Evolutionary conservation across 2,329 filamentous ascomycete genomes (phyloP), one percentile per base, ranked within the genome.

Genomic region (Drechslerella coelobrocha): DNA sequence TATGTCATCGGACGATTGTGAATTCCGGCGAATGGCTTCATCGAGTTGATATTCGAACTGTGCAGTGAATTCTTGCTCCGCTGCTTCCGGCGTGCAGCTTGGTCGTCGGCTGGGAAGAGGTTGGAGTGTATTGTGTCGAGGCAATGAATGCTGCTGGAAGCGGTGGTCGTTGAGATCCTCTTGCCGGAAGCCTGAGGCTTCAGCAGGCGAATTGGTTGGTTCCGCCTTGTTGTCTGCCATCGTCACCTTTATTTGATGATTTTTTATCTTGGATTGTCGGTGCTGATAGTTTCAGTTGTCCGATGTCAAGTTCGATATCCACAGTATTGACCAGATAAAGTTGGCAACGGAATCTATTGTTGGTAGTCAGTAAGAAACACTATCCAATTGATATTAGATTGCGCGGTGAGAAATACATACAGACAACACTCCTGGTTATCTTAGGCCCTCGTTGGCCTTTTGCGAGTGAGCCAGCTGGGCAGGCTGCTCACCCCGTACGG

Each of bases 81-180:
- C 61, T 21, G 55, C 52, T 26, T 66, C 45, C 27, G 68, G 56
- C 2, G 68, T 56, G 61, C 41, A 61, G 73, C 71, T 69, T 12
- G 71, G 63, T 29, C 59, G 59, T 26, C 72, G 50, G 14, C 34
- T 47, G 6, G 65, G 5, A 52, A 48, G 37, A 52, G 34, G 27
- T 17, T 60, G 8, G 29, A 56, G 31, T 5, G 72, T 68, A 62
- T 75, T 75, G 26, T 72, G 73, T 27, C 75, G 73, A 14, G 75
- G 75, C 47, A 76, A 65, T 29, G 75, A 75, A 53, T 76, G 75
- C 7, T 75, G 74, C 29, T 76, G 75, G 45, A 72, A 63, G 9
- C 75, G 73, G 60, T 76, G 75, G 55, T 76, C 75, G 26, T 76
- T 73, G n/a, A 76, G 62, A 50, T 75, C 73, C 37, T 45, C 41